Evolutionary conservation across 1,284 basidiomycete species (phyloP).

Genomic region (Termitomyces sp.): DNA sequence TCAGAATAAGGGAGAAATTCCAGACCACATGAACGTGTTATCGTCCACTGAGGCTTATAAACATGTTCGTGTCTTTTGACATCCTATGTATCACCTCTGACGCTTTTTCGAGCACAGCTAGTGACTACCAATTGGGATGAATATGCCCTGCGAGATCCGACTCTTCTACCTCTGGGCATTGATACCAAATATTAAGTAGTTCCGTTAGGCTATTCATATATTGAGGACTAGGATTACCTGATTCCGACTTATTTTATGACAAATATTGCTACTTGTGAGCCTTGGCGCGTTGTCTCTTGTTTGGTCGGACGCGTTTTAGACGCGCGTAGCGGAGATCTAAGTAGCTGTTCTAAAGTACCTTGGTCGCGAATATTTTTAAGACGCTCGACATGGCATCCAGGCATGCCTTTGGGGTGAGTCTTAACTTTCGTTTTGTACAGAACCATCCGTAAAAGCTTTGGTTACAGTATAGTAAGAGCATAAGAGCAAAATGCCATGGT

Average conservation of each 20-base stretch:
- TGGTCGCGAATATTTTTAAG: neutral
- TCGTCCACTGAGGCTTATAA: conserved; percentile 47
- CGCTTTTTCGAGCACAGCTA: conserved; percentile 26
- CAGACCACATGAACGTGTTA: conserved; percentile 78
- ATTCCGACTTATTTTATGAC: neutral
- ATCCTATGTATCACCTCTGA: neutral
- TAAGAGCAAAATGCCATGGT: conserved; percentile 63
- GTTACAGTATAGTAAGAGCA: conserved; percentile 64
- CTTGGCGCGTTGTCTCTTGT: conserved; percentile 29
- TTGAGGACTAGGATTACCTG: conserved; percentile 5
- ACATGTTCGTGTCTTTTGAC: conserved; percentile 34
- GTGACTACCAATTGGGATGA: conserved; percentile 36
- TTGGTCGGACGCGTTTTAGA: conserved; percentile 25
- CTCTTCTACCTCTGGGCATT: conserved; percentile 6
- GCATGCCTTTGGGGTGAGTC: conserved; percentile 42
- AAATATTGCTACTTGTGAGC: neutral
- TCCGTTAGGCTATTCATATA: conserved; percentile 2
- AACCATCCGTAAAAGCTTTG: neutral
- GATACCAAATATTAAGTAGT: neutral
- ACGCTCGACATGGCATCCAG: conserved; percentile 20
- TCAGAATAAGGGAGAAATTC: conserved; percentile 55
- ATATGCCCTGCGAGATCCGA: conserved; percentile 12
- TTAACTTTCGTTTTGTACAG: neutral
- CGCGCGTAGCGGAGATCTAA: conserved; percentile 5
- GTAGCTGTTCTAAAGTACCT: conserved; percentile 2